Conservation (phyloP, 257 asterid species). For the Misopates orontium region DNA sequence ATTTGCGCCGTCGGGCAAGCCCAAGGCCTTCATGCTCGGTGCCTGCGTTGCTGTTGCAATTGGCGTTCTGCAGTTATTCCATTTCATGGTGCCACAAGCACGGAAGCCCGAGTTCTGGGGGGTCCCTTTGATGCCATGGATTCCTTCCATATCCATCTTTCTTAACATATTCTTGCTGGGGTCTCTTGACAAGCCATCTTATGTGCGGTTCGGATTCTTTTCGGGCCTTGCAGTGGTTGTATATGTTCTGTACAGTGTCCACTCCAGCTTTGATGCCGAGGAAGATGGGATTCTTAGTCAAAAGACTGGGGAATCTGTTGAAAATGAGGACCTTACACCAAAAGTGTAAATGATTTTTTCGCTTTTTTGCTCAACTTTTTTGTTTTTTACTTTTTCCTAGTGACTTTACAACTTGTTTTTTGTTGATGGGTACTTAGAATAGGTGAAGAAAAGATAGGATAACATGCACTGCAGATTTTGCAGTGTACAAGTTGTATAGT, state of each 20-base stretch:
- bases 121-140: constrained; percentile 97
- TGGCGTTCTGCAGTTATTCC: constrained; percentile 54
- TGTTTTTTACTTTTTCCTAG: no score
- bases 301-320: constrained; percentile 53
- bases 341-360: constrained; percentile 41
- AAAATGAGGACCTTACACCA: constrained; percentile 43
- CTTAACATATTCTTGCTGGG: constrained; percentile 89
- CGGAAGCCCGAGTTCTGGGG: constrained; percentile 91
- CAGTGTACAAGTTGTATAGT: constrained; percentile 45
- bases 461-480: constrained; percentile 28
- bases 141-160: constrained; percentile 78
- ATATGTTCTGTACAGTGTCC: constrained; percentile 77
- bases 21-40: constrained; percentile 62
- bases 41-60: constrained; percentile 57
- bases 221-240: constrained; percentile 61
- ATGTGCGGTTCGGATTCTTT: constrained; percentile 74
- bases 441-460: constrained; percentile 18
- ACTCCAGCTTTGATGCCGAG: constrained; percentile 92
- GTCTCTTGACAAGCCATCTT: constrained; percentile 61
- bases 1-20: constrained; percentile 62
- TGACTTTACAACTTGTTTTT: constrained; percentile 33
- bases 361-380: not conserved
- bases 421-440: constrained; percentile 29
- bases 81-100: constrained; percentile 66
- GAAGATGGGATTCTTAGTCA: constrained; percentile 58